Conservation (phyloP, 2,329 filamentous ascomycete species). For the Neospermospora avenae region DNA sequence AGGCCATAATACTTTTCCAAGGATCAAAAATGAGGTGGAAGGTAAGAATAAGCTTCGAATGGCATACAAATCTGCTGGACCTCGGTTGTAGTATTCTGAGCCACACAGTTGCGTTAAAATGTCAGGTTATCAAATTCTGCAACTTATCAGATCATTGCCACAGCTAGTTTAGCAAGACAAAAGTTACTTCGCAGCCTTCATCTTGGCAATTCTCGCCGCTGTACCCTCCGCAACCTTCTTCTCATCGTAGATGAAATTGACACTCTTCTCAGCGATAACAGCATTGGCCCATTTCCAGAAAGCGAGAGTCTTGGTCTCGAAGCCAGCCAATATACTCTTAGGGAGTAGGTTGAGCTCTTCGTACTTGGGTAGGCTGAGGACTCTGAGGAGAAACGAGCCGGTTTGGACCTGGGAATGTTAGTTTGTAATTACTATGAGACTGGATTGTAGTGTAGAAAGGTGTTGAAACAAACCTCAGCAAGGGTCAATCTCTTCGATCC, state of each 20-base stretch:
- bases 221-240: conserved; percentile 41
- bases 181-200: conserved; percentile 12
- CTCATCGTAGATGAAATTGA: conserved; percentile 61
- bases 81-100: background rate
- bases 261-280: conserved; percentile 60
- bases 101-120: too few species aligned
- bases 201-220: conserved; percentile 40
- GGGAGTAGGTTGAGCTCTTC: conserved; percentile 54
- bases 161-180: background rate
- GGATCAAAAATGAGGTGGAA: too few species aligned
- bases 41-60: background rate
- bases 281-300: conserved; percentile 66
- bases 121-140: conserved; percentile 10
- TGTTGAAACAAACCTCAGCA: conserved; percentile 59
- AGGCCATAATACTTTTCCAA: too few species aligned
- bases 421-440: background rate
- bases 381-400: conserved; percentile 64
- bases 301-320: conserved; percentile 56
- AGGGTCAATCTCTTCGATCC: conserved; percentile 64
- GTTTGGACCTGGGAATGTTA: conserved; percentile 49
- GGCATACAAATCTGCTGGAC: background rate
- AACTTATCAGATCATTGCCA: conserved; percentile 2
- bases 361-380: conserved; percentile 48
- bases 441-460: background rate
- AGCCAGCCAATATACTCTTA: conserved; percentile 42